phyloP scores from a whole-genome alignment of 176 grass and related monocot genomes.

The Carex kokanica region DNA sequence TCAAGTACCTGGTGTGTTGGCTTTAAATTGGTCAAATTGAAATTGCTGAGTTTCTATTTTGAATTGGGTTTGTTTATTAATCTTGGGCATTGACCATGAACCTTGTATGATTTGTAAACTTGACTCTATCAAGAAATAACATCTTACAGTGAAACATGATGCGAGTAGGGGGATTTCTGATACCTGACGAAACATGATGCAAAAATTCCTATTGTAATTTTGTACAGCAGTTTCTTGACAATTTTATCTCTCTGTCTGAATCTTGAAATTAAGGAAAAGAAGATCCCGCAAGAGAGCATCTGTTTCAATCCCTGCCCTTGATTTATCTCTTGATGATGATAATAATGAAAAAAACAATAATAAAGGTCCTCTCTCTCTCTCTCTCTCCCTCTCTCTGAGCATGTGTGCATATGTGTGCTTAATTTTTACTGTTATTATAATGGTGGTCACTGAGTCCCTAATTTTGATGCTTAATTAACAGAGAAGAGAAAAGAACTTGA shows the following conservation, averaged over 20 bases:
- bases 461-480: conserved; percentile 8
- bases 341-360: conserved; percentile 23
- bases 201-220: not conserved
- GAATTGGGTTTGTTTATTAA: not conserved
- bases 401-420: not conserved
- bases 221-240: conserved; percentile 3
- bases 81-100: not conserved
- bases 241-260: not conserved
- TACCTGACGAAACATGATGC: not conserved
- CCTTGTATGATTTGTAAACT: not conserved
- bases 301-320: conserved; percentile 39
- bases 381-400: not conserved
- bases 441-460: not conserved
- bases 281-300: conserved; percentile 43
- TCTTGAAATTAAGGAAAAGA: conserved; percentile 49
- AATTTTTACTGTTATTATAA: not conserved
- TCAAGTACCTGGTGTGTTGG: not conserved
- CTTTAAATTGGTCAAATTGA: not conserved
- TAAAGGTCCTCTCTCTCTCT: not conserved
- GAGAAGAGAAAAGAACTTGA: conserved; percentile 25
- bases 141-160: not conserved
- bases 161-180: not conserved
- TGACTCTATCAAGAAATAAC: not conserved
- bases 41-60: not conserved
- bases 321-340: conserved; percentile 68